Conservation (phyloP, 768 basidiomycete species). For the Trametes cinnabarina region DNA sequence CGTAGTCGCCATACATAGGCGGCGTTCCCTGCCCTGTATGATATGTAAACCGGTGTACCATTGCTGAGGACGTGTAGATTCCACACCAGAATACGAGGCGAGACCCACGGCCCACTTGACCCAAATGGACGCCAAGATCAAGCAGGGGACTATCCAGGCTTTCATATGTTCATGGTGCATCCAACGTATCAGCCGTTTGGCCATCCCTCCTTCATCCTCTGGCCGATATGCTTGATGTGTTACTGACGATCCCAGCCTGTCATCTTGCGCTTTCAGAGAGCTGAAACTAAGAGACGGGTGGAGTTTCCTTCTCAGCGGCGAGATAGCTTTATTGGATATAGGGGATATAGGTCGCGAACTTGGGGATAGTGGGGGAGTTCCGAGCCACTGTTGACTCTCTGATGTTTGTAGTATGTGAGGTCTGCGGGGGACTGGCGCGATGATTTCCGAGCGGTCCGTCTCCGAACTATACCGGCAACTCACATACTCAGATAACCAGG, state of each 20-base stretch:
- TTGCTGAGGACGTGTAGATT: slow-evolving; percentile 11
- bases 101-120: slow-evolving; percentile 71
- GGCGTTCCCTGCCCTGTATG: slow-evolving; percentile 61
- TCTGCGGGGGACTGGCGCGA: slow-evolving; percentile 65
- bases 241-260: slow-evolving; percentile 24
- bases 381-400: slow-evolving; percentile 62
- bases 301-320: slow-evolving; percentile 21
- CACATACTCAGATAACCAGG: neutral
- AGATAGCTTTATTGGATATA: slow-evolving; percentile 33
- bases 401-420: slow-evolving; percentile 56
- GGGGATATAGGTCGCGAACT: slow-evolving; percentile 49
- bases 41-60: slow-evolving; percentile 7
- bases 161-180: slow-evolving; percentile 70
- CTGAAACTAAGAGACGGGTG: slow-evolving; percentile 40
- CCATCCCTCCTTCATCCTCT: slow-evolving; percentile 42
- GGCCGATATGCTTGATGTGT: slow-evolving; percentile 10
- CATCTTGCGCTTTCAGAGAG: slow-evolving; percentile 40
- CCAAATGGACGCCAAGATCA: slow-evolving; percentile 51
- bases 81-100: slow-evolving; percentile 80
- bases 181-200: slow-evolving; percentile 69
- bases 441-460: slow-evolving; percentile 43
- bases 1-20: slow-evolving; percentile 90
- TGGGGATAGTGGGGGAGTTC: slow-evolving; percentile 44
- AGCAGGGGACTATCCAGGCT: slow-evolving; percentile 55
- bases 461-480: slow-evolving; percentile 27